phyloP scores from a whole-genome alignment of 306 rosid species.

The Begonia peltatifolia region DNA sequence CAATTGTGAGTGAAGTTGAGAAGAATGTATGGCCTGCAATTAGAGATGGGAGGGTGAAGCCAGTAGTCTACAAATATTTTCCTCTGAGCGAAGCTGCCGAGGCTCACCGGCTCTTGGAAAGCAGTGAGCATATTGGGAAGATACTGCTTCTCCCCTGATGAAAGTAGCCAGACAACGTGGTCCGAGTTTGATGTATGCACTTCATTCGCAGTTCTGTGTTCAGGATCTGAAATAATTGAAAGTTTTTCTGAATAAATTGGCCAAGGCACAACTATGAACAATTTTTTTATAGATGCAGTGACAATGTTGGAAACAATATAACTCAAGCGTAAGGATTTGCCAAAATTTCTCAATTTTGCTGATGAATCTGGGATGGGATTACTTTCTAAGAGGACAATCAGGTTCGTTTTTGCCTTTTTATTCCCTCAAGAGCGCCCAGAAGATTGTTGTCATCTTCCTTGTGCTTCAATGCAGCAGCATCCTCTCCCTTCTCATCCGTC shows the following conservation, averaged over 20 bases:
- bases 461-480: conserved; percentile 9
- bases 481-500: conserved; percentile 21
- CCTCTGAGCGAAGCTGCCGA: conserved; percentile 66
- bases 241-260: too few species aligned
- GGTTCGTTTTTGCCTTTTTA: conserved; percentile 48
- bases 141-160: conserved; percentile 57
- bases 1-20: conserved; percentile 68
- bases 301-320: neutral
- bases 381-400: conserved; percentile 2
- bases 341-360: neutral
- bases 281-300: neutral
- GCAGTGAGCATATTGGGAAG: conserved; percentile 69
- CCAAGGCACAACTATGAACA: neutral
- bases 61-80: conserved; percentile 45
- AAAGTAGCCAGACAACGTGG: neutral
- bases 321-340: too few species aligned
- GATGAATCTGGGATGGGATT: too few species aligned
- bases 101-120: conserved; percentile 73
- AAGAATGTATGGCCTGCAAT: conserved; percentile 94
- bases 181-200: too few species aligned
- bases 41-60: conserved; percentile 67
- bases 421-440: conserved; percentile 88
- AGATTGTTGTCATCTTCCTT: conserved; percentile 32
- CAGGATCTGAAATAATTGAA: too few species aligned
- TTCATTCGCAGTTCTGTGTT: too few species aligned